Evolutionary conservation across 257 asterid species (phyloP).

Genomic region (Euphrasia confusa): DNA sequence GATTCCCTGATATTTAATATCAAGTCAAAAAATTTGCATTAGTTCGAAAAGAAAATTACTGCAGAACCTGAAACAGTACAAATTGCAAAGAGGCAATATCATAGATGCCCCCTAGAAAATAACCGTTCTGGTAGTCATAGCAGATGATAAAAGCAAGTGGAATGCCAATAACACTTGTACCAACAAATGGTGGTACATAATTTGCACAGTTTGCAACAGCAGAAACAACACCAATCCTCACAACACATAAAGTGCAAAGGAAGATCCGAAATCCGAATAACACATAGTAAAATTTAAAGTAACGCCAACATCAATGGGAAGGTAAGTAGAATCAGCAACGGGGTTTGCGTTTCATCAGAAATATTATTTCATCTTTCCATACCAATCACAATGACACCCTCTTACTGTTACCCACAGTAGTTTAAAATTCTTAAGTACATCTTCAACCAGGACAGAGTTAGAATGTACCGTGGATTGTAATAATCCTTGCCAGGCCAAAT

Average conservation of each 20-base stretch:
- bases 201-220: slow-evolving; percentile 14
- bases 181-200: not conserved
- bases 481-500: slow-evolving; percentile 97
- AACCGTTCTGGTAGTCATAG: slow-evolving; percentile 11
- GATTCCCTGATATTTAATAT: slow-evolving; percentile 66
- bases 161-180: not conserved
- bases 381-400: not conserved
- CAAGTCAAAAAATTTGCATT: slow-evolving; percentile 26
- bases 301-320: slow-evolving; percentile 17
- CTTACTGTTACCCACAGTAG: not conserved
- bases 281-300: slow-evolving; percentile 17
- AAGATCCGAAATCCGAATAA: not conserved
- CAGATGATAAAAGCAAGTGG: slow-evolving; percentile 17
- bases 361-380: not conserved
- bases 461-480: slow-evolving; percentile 81
- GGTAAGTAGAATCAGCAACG: slow-evolving; percentile 14
- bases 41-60: slow-evolving; percentile 18
- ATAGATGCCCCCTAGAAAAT: slow-evolving; percentile 11
- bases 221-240: slow-evolving; percentile 10
- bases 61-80: not conserved
- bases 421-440: not conserved
- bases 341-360: slow-evolving; percentile 15
- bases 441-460: slow-evolving; percentile 20
- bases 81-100: slow-evolving; percentile 19
- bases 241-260: slow-evolving; percentile 6